Percentiles rank a stretch among this genome's conserved stretches.
phyloP scores from a whole-genome alignment of 1,284 basidiomycete species.

The Hortiboletus rubellus region DNA sequence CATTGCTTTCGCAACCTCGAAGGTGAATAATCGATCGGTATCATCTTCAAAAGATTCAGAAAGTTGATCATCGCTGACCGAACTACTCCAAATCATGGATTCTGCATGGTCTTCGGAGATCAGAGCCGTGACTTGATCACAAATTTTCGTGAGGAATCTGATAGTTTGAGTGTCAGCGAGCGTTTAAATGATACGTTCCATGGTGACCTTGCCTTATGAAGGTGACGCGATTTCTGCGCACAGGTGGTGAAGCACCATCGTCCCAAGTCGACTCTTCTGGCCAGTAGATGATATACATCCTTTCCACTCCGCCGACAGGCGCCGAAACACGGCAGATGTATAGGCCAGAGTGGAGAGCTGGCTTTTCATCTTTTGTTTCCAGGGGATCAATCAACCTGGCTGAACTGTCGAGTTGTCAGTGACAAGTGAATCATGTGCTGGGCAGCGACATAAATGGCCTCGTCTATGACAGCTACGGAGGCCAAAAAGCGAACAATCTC shows the following conservation, averaged over 20 bases:
- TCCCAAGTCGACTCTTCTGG: conserved; percentile 63
- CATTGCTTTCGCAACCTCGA: conserved; percentile 56
- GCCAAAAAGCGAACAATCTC: conserved; percentile 49
- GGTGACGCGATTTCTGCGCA: conserved; percentile 53
- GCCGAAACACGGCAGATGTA: conserved; percentile 39
- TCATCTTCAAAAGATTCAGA: conserved; percentile 39
- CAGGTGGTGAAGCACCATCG: conserved; percentile 47
- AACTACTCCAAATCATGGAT: conserved; percentile 44
- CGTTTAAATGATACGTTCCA: background rate
- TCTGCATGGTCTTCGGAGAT: conserved; percentile 47
- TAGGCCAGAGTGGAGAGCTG: conserved; percentile 49
- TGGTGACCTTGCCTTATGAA: conserved; percentile 52
- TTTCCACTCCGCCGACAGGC: conserved; percentile 13
- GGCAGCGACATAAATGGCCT: conserved; percentile 36
- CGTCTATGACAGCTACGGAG: conserved; percentile 37
- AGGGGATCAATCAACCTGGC: conserved; percentile 13
- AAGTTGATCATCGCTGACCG: conserved; percentile 30
- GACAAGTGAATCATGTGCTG: background rate
- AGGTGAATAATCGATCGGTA: conserved; percentile 51
- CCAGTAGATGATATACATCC: conserved; percentile 57
- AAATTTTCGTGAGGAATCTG: conserved; percentile 57
- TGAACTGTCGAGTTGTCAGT: conserved; percentile 12
- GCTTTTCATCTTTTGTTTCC: conserved; percentile 19
- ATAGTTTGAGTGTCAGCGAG: background rate
- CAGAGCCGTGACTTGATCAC: conserved; percentile 51